Percentiles rank a stretch among this genome's conserved stretches.
These are phyloP conservation scores for Aspergillus awamori DNA, from an alignment of 2,329 filamentous ascomycete genomes.

Conservation along the genomic window DNA sequence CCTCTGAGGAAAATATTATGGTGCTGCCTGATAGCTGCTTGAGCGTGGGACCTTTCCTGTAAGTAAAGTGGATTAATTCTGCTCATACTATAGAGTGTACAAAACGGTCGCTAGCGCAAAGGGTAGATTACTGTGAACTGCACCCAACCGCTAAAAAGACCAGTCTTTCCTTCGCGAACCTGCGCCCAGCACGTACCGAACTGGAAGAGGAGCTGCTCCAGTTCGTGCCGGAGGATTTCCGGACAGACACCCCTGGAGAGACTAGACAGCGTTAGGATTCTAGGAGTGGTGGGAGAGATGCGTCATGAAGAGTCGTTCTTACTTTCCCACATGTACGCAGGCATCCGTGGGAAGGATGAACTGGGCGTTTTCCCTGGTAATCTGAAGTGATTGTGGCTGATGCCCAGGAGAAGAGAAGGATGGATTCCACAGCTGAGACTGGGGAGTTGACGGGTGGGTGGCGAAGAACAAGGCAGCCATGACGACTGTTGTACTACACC, in stretches of 20 bases:
- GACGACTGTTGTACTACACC: too few relatives aligned
- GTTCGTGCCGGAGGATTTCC: background rate
- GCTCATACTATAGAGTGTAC: too few relatives aligned
- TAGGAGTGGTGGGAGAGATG: background rate
- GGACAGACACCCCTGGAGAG: background rate
- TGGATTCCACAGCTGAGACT: too few relatives aligned
- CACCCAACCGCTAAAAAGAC: conserved; percentile 42
- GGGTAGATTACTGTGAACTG: conserved; percentile 39
- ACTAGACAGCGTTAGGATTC: background rate
- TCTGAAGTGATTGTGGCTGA: background rate
- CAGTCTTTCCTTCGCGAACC: background rate
- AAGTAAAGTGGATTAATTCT: too few relatives aligned
- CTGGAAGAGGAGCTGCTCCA: background rate
- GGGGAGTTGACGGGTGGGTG: too few relatives aligned
- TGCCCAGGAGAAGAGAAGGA: too few relatives aligned
- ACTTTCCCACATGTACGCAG: conserved; percentile 9
- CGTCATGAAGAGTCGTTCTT: background rate
- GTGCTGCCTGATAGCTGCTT: too few relatives aligned
- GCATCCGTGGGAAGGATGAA: background rate
- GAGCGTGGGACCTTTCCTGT: too few relatives aligned
- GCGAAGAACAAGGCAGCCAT: too few relatives aligned
- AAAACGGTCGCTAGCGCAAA: background rate
- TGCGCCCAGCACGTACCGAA: background rate
- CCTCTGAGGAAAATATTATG: too few relatives aligned
- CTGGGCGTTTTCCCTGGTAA: conserved; percentile 7